phyloP scores from a whole-genome alignment of 2,329 filamentous ascomycete genomes.

The Fusarium gaditjirri region DNA sequence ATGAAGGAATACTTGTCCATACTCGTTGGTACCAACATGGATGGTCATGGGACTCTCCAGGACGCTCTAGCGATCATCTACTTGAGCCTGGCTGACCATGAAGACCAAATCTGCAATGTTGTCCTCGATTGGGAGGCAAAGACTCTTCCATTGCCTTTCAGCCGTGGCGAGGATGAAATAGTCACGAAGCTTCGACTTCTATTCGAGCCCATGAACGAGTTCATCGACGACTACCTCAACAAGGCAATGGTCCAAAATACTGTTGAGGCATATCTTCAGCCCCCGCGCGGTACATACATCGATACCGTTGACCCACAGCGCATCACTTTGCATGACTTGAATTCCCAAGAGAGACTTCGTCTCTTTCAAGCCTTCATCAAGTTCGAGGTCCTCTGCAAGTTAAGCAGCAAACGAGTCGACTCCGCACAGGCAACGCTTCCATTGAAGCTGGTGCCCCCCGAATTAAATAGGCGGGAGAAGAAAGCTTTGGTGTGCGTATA shows the following conservation, averaged over 20 bases:
- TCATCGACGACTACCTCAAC: background rate
- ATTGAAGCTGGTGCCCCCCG: no score
- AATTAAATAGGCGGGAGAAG: background rate
- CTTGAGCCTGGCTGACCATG: accelerated
- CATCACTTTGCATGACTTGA: background rate
- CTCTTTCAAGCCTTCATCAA: background rate
- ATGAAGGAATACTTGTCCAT: background rate
- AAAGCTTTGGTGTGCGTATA: background rate
- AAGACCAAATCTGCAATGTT: background rate
- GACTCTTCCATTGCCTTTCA: background rate
- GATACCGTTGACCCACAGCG: background rate
- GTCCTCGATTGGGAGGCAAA: background rate
- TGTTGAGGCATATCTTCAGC: background rate
- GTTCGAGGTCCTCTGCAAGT: background rate
- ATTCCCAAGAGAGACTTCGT: background rate
- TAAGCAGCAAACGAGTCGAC: accelerated
- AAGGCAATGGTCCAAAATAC: background rate
- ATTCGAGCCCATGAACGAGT: background rate
- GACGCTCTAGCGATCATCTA: background rate
- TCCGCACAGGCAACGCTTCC: background rate
- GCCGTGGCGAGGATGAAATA: accelerated
- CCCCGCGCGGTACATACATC: background rate
- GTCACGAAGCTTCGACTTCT: background rate
- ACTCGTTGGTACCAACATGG: background rate
- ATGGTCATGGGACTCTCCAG: background rate